Conservation (phyloP, 768 basidiomycete species). For the Mycena alexandri region DNA sequence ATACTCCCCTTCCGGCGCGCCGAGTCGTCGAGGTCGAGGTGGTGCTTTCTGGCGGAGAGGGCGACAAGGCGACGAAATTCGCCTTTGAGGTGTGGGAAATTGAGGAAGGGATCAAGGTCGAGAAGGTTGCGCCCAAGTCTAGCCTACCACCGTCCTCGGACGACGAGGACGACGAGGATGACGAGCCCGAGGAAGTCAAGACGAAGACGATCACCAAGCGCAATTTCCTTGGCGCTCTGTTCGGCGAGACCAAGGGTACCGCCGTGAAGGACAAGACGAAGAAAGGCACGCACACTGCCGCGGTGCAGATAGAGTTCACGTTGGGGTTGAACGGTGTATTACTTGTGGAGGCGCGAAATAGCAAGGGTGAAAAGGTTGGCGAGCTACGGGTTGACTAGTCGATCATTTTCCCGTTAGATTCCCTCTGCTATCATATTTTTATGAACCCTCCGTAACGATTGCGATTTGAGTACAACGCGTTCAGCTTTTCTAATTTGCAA, state of each 20-base stretch:
- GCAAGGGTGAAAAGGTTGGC: slow-evolving; percentile 34
- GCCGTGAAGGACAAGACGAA: slow-evolving; percentile 54
- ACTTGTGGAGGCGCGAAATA: slow-evolving; percentile 53
- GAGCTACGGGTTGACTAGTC: slow-evolving; percentile 33
- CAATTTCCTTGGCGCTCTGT: slow-evolving; percentile 58
- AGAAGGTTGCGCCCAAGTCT: slow-evolving; percentile 63
- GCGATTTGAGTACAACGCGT: too few species aligned
- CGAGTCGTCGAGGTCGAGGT: slow-evolving; percentile 72
- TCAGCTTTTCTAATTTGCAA: too few species aligned
- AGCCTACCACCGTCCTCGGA: slow-evolving; percentile 56
- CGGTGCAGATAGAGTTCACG: slow-evolving; percentile 60
- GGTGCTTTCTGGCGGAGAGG: slow-evolving; percentile 49
- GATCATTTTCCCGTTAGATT: slow-evolving; percentile 14
- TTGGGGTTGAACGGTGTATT: slow-evolving; percentile 54
- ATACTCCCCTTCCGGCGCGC: slow-evolving; percentile 79
- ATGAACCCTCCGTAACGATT: too few species aligned
- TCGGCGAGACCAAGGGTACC: slow-evolving; percentile 57
- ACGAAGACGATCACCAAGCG: slow-evolving; percentile 72
- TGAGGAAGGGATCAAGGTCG: slow-evolving; percentile 73
- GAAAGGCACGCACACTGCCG: slow-evolving; percentile 63
- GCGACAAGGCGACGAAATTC: slow-evolving; percentile 58
- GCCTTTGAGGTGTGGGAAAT: slow-evolving; percentile 86
- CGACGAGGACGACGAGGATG: slow-evolving; percentile 70
- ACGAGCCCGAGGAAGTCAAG: slow-evolving; percentile 73
- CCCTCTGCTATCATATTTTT: slow-evolving; percentile 4